Base-by-base conservation (phyloP, 2,329 filamentous ascomycete species). In the Fusarium sp. region DNA sequence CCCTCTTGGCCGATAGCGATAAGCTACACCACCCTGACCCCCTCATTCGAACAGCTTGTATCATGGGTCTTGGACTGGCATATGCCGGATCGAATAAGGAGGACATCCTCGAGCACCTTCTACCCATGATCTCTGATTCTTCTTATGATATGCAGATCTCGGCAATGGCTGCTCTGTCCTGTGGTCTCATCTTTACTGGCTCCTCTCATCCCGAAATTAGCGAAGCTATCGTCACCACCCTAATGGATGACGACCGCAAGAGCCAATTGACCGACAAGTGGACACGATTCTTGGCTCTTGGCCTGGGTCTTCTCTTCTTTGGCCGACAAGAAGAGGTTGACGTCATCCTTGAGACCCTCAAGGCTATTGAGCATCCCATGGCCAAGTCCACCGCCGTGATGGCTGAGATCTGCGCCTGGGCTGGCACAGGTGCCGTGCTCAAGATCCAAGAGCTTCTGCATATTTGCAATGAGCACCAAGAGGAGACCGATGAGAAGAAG, bases 301-400 rank as follows among this genome's bases (percentile, higher is more conserved):
- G 96, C 70, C 87, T 99, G 67, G 96, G 95, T 3, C 87, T 99
- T 26, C 86, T 99, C 28, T 99, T 94, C 87, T 98, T 99, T 75
- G 96, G 96, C 41, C 91, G 93, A 70, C 96, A 99, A 81, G 96
- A 99, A 80, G 95, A 98, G 79, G 96, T 98, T n/a, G 96, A 99
- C 76, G 95, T 98, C 61, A 94, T 98, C 71, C 84, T 98, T 31
- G 96, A 99, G 83, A 97, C 96, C 0, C 87, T 99, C 58, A 99
- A 98, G 84, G 96, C 93, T 26, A 94, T 98, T 56, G 94, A 98
- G 70, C 95, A 98, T 78, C 95, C 96, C 25, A 97, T 98, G 90
- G 93, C 94, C 21, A 96, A 96, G 81, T 93, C 96, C n/a, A 97
- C 95, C 3, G 92, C 93, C 2, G 93, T 98, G 8, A 88, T 99